phyloP scores from a whole-genome alignment of 163 green algal species.

The Chlamydomonas reinhardtii region DNA sequence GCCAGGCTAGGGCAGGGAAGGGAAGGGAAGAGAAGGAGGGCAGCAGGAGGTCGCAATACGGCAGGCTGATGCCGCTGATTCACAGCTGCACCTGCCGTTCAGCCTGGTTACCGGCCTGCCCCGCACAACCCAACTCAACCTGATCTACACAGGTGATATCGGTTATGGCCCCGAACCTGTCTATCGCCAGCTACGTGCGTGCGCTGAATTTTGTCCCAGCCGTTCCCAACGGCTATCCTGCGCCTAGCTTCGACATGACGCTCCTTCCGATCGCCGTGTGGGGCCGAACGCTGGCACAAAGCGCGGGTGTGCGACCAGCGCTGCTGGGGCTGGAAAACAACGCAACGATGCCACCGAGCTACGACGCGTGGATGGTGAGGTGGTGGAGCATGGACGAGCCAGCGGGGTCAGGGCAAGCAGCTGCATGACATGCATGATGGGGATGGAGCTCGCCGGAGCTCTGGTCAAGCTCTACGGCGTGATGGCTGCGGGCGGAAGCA shows the following conservation, averaged over 20 bases:
- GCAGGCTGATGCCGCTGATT: too few relatives aligned
- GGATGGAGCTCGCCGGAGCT: too few relatives aligned
- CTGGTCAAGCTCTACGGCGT: too few relatives aligned
- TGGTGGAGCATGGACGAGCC: too few relatives aligned
- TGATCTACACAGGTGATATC: neutral
- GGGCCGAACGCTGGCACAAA: slow-evolving; percentile 25
- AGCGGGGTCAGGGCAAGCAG: too few relatives aligned
- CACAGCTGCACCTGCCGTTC: too few relatives aligned
- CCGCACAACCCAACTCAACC: neutral
- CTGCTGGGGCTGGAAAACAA: neutral
- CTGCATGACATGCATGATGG: too few relatives aligned
- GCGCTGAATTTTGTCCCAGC: neutral
- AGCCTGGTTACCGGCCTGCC: too few relatives aligned
- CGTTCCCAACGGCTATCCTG: neutral
- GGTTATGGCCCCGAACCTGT: slow-evolving; percentile 16
- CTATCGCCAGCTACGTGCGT: neutral
- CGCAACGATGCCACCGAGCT: neutral
- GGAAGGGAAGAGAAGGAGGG: too few relatives aligned
- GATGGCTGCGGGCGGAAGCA: too few relatives aligned
- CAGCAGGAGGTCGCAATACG: too few relatives aligned
- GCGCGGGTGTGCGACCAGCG: neutral
- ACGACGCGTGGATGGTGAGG: slow-evolving; percentile 21
- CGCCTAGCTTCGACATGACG: neutral
- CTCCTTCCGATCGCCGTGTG: neutral
- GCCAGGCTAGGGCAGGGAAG: neutral